Percentiles rank a stretch among this genome's conserved stretches.
These are phyloP conservation scores for Quercus rubra DNA, from an alignment of 306 rosid genomes.

Conservation along the genomic window DNA sequence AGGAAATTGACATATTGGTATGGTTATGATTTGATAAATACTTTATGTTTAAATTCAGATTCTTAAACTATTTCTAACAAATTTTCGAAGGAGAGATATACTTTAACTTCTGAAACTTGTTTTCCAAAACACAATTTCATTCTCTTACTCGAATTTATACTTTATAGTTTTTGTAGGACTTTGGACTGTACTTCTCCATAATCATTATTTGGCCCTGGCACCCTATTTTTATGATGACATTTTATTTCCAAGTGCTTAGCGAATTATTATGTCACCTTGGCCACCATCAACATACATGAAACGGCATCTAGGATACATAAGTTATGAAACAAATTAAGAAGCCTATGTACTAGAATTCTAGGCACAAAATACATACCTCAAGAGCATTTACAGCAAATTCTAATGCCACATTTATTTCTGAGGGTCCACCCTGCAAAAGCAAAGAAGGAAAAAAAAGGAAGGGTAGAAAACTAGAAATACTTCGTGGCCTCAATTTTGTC, in stretches of 20 bases:
- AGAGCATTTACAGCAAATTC: slow-evolving; percentile 86
- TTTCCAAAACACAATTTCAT: not conserved
- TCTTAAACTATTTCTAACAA: not conserved
- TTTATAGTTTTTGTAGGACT: not conserved
- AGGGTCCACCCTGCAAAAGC: slow-evolving; percentile 67
- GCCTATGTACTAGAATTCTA: not conserved
- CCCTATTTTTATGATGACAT: too few relatives aligned
- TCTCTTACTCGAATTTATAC: not conserved
- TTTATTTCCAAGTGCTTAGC: slow-evolving; percentile 6
- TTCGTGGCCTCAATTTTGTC: slow-evolving; percentile 1
- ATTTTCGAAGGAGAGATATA: not conserved
- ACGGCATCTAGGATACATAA: not conserved
- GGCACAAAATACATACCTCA: slow-evolving; percentile 43
- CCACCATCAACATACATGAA: not conserved
- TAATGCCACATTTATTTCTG: slow-evolving; percentile 90
- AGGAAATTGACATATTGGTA: not conserved
- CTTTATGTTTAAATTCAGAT: not conserved
- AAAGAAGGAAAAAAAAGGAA: slow-evolving; percentile 2
- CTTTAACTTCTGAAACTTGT: not conserved
- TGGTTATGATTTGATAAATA: not conserved
- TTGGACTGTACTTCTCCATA: not conserved
- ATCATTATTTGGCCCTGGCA: too few relatives aligned
- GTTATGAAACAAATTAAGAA: not conserved
- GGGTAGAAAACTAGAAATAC: not conserved
- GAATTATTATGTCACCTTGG: not conserved